These are phyloP conservation scores for Pseudonectria buxi DNA, from an alignment of 2,329 filamentous ascomycete species.

Conservation along the genomic window DNA sequence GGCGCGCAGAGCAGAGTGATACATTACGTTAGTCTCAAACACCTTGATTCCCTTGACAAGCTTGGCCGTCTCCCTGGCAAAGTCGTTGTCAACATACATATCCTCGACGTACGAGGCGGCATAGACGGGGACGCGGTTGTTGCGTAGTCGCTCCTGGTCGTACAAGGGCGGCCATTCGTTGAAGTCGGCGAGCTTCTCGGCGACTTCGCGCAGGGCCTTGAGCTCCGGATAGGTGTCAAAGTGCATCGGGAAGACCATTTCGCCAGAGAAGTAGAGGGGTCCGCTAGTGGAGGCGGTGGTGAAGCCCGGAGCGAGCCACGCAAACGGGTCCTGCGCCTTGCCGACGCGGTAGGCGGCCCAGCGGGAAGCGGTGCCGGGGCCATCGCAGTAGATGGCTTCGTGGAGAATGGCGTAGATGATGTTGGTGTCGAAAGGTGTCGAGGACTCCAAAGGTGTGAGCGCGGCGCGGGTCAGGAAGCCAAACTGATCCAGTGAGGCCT, in stretches of 20 bases:
- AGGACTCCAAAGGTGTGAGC: slow-evolving; percentile 60
- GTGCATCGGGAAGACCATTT: slow-evolving; percentile 87
- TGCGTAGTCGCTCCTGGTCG: slow-evolving; percentile 62
- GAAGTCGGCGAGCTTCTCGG: slow-evolving; percentile 61
- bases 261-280: slow-evolving; percentile 75
- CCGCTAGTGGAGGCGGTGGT: slow-evolving; percentile 25
- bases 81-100: slow-evolving; percentile 81
- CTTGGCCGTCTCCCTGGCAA: slow-evolving; percentile 66
- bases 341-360: slow-evolving; percentile 71
- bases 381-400: slow-evolving; percentile 79
- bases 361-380: slow-evolving; percentile 52
- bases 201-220: slow-evolving; percentile 57
- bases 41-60: slow-evolving; percentile 72
- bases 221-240: slow-evolving; percentile 78
- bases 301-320: slow-evolving; percentile 40
- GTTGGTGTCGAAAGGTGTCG: slow-evolving; percentile 64
- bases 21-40: slow-evolving; percentile 79
- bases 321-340: slow-evolving; percentile 37
- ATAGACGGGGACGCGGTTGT: slow-evolving; percentile 80
- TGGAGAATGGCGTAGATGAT: slow-evolving; percentile 84
- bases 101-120: slow-evolving; percentile 78
- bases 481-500: slow-evolving; percentile 67
- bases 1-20: slow-evolving; percentile 73
- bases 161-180: slow-evolving; percentile 72
- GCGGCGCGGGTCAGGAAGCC: slow-evolving; percentile 69